Evolutionary conservation across 805 yeast genomes (phyloP).

Genomic region (Myxozyma sirexii): DNA sequence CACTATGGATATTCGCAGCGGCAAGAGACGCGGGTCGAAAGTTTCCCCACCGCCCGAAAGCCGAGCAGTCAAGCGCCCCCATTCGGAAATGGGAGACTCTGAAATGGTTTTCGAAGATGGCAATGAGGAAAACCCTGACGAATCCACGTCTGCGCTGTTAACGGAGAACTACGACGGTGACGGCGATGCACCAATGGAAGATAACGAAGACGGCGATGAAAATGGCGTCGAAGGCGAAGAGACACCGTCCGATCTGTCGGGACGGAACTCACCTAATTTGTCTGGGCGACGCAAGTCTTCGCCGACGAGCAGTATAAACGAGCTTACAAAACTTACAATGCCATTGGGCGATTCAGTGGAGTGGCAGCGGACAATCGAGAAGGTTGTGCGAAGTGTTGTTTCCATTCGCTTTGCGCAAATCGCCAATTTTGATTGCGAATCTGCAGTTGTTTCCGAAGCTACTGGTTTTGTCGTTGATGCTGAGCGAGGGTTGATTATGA

Average conservation of each 20-base stretch:
- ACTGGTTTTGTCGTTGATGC: slow-evolving; percentile 94
- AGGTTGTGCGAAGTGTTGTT: slow-evolving; percentile 82
- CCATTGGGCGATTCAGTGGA: slow-evolving; percentile 35
- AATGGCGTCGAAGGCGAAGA: slow-evolving; percentile 5
- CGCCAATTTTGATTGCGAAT: slow-evolving; percentile 83
- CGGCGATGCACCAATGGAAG: slow-evolving; percentile 5
- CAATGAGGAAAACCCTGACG: neutral
- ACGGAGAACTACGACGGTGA: slow-evolving; percentile 6
- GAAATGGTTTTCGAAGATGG: slow-evolving; percentile 2
- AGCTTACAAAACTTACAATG: neutral
- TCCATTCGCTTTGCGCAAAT: slow-evolving; percentile 87
- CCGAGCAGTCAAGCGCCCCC: slow-evolving; percentile 10
- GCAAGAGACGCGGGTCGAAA: slow-evolving; percentile 13
- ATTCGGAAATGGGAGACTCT: slow-evolving; percentile 7
- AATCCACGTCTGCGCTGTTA: neutral
- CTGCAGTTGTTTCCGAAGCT: slow-evolving; percentile 82
- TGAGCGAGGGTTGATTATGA: slow-evolving; percentile 75
- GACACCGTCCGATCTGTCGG: slow-evolving; percentile 6
- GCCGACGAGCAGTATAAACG: neutral
- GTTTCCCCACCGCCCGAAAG: slow-evolving; percentile 7
- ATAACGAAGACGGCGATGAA: slow-evolving; percentile 2
- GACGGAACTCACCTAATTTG: neutral
- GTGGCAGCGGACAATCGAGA: slow-evolving; percentile 82
- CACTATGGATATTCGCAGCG: neutral
- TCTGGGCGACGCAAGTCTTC: neutral